These are phyloP conservation scores for Chenopodium album DNA, from an alignment of 148 eudicot species.

Conservation along the genomic window DNA sequence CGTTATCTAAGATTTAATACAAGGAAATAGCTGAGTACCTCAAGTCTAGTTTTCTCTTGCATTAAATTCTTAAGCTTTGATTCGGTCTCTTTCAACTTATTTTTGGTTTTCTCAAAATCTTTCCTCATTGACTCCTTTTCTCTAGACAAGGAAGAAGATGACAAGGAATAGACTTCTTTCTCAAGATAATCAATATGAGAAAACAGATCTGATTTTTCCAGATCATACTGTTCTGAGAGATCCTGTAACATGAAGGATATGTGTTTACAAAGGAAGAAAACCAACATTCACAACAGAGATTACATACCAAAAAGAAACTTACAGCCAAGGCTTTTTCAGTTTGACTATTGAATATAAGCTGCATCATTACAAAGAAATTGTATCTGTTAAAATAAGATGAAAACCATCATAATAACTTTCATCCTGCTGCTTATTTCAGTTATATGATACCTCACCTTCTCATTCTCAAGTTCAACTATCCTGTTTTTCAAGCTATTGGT, in stretches of 20 bases:
- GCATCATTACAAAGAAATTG: slow-evolving; percentile 27
- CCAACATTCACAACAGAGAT: neutral
- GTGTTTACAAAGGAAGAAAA: slow-evolving; percentile 14
- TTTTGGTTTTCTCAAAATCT: slow-evolving; percentile 86
- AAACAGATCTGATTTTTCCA: slow-evolving; percentile 54
- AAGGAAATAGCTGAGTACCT: slow-evolving; percentile 47
- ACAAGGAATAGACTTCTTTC: slow-evolving; percentile 58
- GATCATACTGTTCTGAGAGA: slow-evolving; percentile 52
- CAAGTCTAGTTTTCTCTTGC: slow-evolving; percentile 95
- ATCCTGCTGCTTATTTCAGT: neutral
- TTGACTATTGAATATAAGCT: slow-evolving; percentile 55
- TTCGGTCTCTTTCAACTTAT: slow-evolving; percentile 78
- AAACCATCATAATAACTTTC: slow-evolving; percentile 8
- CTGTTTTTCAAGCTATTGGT: slow-evolving; percentile 39
- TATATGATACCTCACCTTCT: slow-evolving; percentile 55
- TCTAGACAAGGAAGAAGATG: slow-evolving; percentile 63
- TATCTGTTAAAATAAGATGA: slow-evolving; percentile 10
- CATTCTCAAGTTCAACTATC: slow-evolving; percentile 58
- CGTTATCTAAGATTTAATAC: slow-evolving; percentile 4
- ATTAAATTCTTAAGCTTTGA: slow-evolving; percentile 75
- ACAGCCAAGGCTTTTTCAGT: slow-evolving; percentile 48
- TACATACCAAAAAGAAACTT: slow-evolving; percentile 28
- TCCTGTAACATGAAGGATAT: slow-evolving; percentile 45
- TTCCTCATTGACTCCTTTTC: slow-evolving; percentile 88
- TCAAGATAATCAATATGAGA: slow-evolving; percentile 61